Conservation (phyloP, 768 basidiomycete species). For the Lactarius psammicola region DNA sequence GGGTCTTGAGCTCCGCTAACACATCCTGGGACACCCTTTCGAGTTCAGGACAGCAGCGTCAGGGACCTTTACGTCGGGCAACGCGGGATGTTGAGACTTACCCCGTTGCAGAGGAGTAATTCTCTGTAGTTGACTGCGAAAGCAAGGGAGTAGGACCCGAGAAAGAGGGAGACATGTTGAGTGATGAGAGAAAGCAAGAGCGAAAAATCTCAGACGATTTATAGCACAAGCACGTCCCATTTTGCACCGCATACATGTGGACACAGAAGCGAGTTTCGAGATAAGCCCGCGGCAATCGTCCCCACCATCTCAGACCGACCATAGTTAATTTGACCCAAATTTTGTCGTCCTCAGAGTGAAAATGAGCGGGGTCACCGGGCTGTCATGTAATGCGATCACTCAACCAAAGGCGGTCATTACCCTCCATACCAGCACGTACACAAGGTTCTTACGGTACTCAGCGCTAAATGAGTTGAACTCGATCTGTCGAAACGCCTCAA, state of each 20-base stretch:
- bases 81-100: neutral
- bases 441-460: no score
- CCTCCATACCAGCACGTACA: no score
- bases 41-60: neutral
- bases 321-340: no score
- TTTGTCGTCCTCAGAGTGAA: no score
- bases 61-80: neutral
- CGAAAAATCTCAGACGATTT: neutral
- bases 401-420: no score
- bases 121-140: neutral
- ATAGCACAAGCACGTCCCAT: neutral
- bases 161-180: neutral
- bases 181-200: neutral
- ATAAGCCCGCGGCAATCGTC: neutral
- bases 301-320: no score
- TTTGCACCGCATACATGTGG: neutral
- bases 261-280: neutral
- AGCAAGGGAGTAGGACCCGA: neutral
- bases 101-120: neutral
- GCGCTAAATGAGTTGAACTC: no score
- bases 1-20: conserved; percentile 4
- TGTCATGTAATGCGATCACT: no score
- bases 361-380: no score
- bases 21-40: neutral
- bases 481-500: no score